Base-by-base conservation (phyloP, 352 stramenopile species). In the Phytophthora fragariaefolia region DNA sequence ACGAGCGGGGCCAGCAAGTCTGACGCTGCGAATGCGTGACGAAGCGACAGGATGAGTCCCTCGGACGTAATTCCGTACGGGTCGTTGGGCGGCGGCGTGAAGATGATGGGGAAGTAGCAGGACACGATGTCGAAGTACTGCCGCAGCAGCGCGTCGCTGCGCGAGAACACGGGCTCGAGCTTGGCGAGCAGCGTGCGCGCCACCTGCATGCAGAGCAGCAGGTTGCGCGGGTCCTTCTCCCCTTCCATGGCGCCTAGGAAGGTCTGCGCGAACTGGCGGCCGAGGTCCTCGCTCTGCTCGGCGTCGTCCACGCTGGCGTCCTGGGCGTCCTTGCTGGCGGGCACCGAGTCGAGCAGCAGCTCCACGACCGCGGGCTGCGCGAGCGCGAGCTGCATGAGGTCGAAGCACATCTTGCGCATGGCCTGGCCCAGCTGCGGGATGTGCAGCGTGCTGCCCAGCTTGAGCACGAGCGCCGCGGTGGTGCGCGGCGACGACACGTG, bases 101-200 rank as follows among this genome's bases (percentile, higher is more conserved):
- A 97, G 60, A 92, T 97, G 58, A 97, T 97, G 4, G 91, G 91
- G 47, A 97, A 97, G 66, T 97, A 97, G 75, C 90, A 97, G 28
- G 90, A 95, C 20, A 91, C 87, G n/a, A 94, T 74, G 52, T 97
- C 87, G 51, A 97, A 97, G 61, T 96, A 93, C 51, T 93, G 85
- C 72, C 93, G 76, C 62, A 92, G 69, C 28, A 92, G 59, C 20
- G 74, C 71, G n/a, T 90, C 88, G 42, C 85, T 79, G 43, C 69
- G 69, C 12, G 81, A 83, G 57, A 96, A 95, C 53, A 91, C 79
- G 1, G 59, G 49, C 51, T 80, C 76, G 22, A 96, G 75, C 48
- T 79, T 77, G 55, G 60, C 56, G 68, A 95, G 71, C 24, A 95
- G 65, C 48, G 82, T 76, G 15, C 76, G 73, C 17, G 87, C 79